These are phyloP conservation scores for Hippophae gyantsensis DNA, from an alignment of 306 rosid genomes.

Conservation along the genomic window DNA sequence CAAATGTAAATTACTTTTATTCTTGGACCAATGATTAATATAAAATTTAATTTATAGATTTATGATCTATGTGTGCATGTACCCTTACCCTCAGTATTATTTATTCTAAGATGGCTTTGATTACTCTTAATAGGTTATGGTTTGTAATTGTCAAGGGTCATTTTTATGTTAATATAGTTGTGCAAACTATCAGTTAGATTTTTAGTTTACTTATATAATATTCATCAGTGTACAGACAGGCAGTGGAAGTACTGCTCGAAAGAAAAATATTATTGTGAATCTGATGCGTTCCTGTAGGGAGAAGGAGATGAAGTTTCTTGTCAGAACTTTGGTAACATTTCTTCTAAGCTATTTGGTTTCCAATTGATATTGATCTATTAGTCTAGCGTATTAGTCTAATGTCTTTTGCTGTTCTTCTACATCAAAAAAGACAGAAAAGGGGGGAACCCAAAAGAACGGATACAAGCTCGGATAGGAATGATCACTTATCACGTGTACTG, in stretches of 20 bases:
- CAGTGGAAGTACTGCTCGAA: constrained; percentile 67
- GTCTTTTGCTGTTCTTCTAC: no score
- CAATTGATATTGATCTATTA: not conserved
- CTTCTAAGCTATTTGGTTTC: constrained; percentile 1
- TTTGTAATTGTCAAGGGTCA: not conserved
- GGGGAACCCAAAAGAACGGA: no score
- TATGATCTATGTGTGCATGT: no score
- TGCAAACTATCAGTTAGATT: constrained; percentile 13
- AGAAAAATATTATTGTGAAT: constrained; percentile 67
- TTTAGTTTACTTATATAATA: constrained; percentile 32
- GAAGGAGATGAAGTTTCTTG: constrained; percentile 88
- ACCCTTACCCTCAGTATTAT: not conserved
- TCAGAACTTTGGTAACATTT: constrained; percentile 78
- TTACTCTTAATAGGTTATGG: not conserved
- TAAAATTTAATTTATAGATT: no score
- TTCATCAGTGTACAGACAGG: constrained; percentile 83
- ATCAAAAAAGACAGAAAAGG: no score
- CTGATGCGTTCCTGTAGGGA: constrained; percentile 85
- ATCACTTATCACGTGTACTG: no score
- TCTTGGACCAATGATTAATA: no score
- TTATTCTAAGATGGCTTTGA: not conserved
- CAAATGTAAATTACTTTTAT: no score
- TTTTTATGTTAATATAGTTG: constrained; percentile 1
- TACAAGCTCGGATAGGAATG: no score
- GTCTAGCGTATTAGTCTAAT: no score